Evolutionary conservation across 768 basidiomycete species (phyloP), one percentile per base, ranked within the genome.

Genomic region (Clitopilus passeckerianus): DNA sequence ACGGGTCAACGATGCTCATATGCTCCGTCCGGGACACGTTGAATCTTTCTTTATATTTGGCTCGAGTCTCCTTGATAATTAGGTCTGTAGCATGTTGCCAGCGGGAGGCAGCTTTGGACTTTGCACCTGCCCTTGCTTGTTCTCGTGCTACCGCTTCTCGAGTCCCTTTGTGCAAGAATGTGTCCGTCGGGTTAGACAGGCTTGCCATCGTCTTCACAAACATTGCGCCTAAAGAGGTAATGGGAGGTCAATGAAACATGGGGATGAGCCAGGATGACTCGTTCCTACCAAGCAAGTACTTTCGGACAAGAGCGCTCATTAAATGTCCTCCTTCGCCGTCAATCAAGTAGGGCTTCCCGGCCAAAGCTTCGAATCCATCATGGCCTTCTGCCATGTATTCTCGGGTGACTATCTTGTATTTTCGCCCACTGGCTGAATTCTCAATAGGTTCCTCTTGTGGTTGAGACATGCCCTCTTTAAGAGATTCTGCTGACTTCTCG

Each of bases 331-430:
- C 80, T 71, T 97, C 94, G 59, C 93, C 87, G 65, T 95, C 92
- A 23, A 95, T 79, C 41, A 95, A 80, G 64, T 85, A 86, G 59
- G 78, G 78, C 20, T 83, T 78, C 18, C 83, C 85, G 63, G 84
- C 84, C 33, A 96, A 75, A 1, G 86, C 79, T 0, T 74, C 71
- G 71, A 86, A 97, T 0, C 94, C 94, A 65, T 95, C 93, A 63
- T 93, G 90, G 0, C 91, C 91, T 62, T 84, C 75, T 1, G 87
- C 85, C 88, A 95, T 81, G 65, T 95, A 97, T 58, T 93, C 83
- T 65, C 93, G 77, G n/a, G 91, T 93, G 34, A 95, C 87, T 30
- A 97, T 80, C 53, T 79, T 86, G 72, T 94, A 95, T 61, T 75
- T 86, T 64, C 79, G 77, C 1, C 84, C 85, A 1, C 75, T 77